Conservation (phyloP, 192 early-diverging fungal species). For the Allomyces macrogynus region DNA sequence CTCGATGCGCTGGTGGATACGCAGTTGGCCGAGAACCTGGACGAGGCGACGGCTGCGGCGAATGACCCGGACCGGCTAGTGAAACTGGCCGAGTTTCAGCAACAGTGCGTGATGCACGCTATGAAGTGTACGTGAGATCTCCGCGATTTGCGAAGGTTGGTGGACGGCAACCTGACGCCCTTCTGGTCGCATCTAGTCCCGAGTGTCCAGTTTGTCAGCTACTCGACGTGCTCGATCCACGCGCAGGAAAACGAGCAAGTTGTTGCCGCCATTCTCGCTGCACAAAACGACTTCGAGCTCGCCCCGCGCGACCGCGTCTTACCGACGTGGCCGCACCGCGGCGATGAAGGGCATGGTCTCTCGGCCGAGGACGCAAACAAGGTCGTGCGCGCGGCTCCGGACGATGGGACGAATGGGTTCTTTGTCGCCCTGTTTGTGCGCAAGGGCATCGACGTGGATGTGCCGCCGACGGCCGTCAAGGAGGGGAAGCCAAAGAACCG, state of each 20-base stretch:
- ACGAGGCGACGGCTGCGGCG: conserved; percentile 7
- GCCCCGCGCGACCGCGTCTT: conserved; percentile 35
- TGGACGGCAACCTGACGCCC: neutral
- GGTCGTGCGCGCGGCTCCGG: conserved; percentile 55
- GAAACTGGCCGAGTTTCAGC: conserved; percentile 72
- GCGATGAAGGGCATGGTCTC: conserved; percentile 16
- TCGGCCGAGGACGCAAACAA: conserved; percentile 31
- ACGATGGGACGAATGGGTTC: conserved; percentile 75
- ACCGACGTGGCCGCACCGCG: conserved; percentile 61
- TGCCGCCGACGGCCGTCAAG: no score
- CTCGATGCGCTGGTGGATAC: conserved; percentile 66
- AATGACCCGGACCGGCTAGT: conserved; percentile 36
- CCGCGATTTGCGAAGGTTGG: conserved; percentile 5
- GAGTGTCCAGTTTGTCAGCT: conserved; percentile 58
- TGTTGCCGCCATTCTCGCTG: conserved; percentile 42
- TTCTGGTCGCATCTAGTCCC: conserved; percentile 28
- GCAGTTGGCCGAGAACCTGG: conserved; percentile 7
- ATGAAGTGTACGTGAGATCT: conserved; percentile 31
- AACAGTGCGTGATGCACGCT: conserved; percentile 57
- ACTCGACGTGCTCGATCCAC: conserved; percentile 94
- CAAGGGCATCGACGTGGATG: conserved; percentile 11
- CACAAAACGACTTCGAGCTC: conserved; percentile 31
- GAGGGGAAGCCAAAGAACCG: no score
- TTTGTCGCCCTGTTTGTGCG: conserved; percentile 88
- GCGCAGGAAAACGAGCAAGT: conserved; percentile 85